Evolutionary conservation across 176 grass and related monocot species (phyloP), one percentile per base, ranked within the genome.

Genomic region (Cenchrus purpureus): DNA sequence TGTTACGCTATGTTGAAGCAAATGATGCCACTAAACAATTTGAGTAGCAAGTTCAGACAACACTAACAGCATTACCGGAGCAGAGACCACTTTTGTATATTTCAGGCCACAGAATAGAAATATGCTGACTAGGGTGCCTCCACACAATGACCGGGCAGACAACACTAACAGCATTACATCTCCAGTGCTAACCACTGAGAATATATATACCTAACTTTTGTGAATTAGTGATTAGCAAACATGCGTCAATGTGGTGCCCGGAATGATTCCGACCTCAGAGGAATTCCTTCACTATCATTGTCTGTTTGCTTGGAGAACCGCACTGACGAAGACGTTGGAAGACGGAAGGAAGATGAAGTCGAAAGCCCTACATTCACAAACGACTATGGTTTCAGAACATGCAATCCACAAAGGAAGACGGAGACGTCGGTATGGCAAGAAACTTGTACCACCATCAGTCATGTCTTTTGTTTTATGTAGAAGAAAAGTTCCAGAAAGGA

Each of bases 381-480:
- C 3, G 65, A 78, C 45, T 11, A 54, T 0, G 51, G 20, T 83
- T 15, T 87, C 65, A 82, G 45, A 84, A 71, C 65, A 66, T 12
- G 31, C 0, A 42, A 32, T 49, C 71, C 59, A 50, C 16, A 34
- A 37, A 59, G n/a, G 61, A 65, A 40, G 68, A 66, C 19, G 0
- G 68, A 87, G 82, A 40, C 7, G 34, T 40, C 67, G 3, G 20
- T 83, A 65, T 52, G 7, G 17, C 25, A 9, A 83, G 59, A 68
- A 58, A 43, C 11, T 54, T 37, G 11, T 63, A 79, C 42, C 74
- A 82, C 91, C 93, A 37, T 92, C 80, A 65, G 86, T 51, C 93
- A 95, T 95, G 82, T 91, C 93, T 45, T 95, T 92, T 57, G 91
- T 92, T 86, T 91, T 92, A 74, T 95, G 93, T 65, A 95, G 93